phyloP scores from a whole-genome alignment of 208 protist species.

The Crithidia fasciculata region DNA sequence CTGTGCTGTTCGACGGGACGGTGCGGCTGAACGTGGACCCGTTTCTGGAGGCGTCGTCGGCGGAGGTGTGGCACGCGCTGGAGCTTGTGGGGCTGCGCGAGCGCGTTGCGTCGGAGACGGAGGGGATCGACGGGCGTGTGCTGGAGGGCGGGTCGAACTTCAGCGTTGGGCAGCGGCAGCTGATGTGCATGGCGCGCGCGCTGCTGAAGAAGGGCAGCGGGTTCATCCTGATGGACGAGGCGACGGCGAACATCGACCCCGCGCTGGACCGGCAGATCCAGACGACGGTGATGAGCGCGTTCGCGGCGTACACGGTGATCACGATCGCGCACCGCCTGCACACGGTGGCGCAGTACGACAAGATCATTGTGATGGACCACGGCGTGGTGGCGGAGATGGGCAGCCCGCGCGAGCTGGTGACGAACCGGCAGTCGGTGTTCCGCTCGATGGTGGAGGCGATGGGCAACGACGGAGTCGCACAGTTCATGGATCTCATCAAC shows the following conservation, averaged over 20 bases:
- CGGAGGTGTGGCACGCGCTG: slow-evolving; percentile 47
- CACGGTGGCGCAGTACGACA: slow-evolving; percentile 76
- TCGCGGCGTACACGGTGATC: slow-evolving; percentile 75
- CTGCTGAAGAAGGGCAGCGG: slow-evolving; percentile 52
- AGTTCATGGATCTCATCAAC: no score
- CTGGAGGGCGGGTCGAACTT: slow-evolving; percentile 68
- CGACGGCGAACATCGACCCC: slow-evolving; percentile 77
- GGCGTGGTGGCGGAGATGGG: slow-evolving; percentile 65
- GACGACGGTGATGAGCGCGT: slow-evolving; percentile 53
- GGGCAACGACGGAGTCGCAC: slow-evolving; percentile 3
- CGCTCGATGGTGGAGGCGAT: slow-evolving; percentile 48
- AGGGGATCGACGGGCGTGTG: slow-evolving; percentile 40
- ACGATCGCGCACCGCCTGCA: slow-evolving; percentile 83
- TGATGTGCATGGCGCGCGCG: slow-evolving; percentile 73
- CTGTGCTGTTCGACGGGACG: slow-evolving; percentile 78
- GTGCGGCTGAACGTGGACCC: slow-evolving; percentile 81
- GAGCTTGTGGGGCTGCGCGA: slow-evolving; percentile 48
- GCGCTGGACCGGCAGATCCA: slow-evolving; percentile 71
- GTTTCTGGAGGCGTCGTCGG: slow-evolving; percentile 32
- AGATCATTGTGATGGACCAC: slow-evolving; percentile 79
- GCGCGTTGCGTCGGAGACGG: slow-evolving; percentile 31
- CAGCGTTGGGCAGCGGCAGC: slow-evolving; percentile 77
- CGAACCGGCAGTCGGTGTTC: slow-evolving; percentile 38
- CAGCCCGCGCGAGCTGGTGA: slow-evolving; percentile 53
- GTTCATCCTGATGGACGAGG: slow-evolving; percentile 87